Evolutionary conservation across 1,139 yeast species (phyloP), one percentile per base, ranked within the genome.

Genomic region (Wickerhamomyces sp.): DNA sequence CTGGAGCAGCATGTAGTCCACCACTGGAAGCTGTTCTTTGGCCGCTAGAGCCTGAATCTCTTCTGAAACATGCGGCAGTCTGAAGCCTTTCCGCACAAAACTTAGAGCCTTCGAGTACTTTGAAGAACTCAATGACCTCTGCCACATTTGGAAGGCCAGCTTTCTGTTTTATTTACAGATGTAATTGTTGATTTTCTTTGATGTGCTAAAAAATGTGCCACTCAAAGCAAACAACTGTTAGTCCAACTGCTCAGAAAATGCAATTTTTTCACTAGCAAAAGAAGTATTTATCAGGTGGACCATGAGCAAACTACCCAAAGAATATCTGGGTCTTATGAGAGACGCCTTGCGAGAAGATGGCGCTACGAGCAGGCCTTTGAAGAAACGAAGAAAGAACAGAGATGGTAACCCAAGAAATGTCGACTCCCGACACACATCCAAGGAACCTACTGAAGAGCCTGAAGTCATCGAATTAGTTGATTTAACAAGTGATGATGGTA

Each of bases 251-350:
- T n/a, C n/a, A n/a, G n/a, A n/a, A n/a, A n/a, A n/a, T n/a, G n/a
- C n/a, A n/a, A n/a, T n/a, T 21, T 21, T 10, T 21, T 7, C 24
- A 21, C 10, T 8, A 21, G 7, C 7, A 7, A 21, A 7, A 21
- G 10, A 7, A 21, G 24, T 21, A 21, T 2, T 7, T 26, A 14
- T 7, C 35, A n/a, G 10, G 15, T 13, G 7, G 10, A 13, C 17
- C 7, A 38, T 39, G 45, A 28, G 39, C 19, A 50, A 55, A 19
- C 48, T 69, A 15, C 62, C 73, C 9, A 56, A 55, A 22, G 67
- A 63, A 39, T 65, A 67, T 41, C 58, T 63, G 37, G 63, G 61
- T 4, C 50, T 68, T 44, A 56, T 67, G 44, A 46, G 63, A 34
- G 62, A 63, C 41, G 68, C 66, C 9, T 52, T 60, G 3, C 41